Base-by-base conservation (phyloP, 352 stramenopile species). In the Globisporangium cederbergense region DNA sequence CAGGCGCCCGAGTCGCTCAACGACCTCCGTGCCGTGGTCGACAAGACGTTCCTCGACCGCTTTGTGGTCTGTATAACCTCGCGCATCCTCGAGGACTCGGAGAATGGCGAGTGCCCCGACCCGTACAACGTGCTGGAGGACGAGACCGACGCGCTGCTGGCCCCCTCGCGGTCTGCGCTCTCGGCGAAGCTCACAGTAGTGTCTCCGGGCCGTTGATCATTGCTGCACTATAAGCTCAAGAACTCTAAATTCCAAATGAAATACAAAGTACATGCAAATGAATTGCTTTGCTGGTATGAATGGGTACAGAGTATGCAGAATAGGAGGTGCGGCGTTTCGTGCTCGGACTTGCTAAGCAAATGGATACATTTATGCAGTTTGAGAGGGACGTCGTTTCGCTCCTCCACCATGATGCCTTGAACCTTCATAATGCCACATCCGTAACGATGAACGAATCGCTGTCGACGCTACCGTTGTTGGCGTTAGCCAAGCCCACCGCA, bases 31-130 rank as follows among this genome's bases (percentile, higher is more conserved):
- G 64, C 63, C 42, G 81, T 74, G 14, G 82, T 71, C 13, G 79
- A 92, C 22, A 73, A 76, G 36, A 85, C 86, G 2, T 83, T 85
- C 56, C 67, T 95, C 38, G 79, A 95, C 62, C 78, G 82, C 46
- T 93, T 93, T 57, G 74, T 92, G 9, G 72, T 81, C 28, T 81
- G 73, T 53, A 59, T 81, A 22, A 79, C 77, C 43, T 70, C 64
- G 13, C 67, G 70, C 3, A 83, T 82, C 20, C 70, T 95, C 9
- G 72, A 74, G 5, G 77, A 95, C 46, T 86, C 74, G 60, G 83
- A 95, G 66, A 83, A 80, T 40, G 78, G 81, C 49, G 86, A 95
- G 64, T 93, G 81, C 49, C 83, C 81, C 1, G 83, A 93, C 49
- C 82, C 83, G 34, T 75, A 80, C 68, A 73, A 84, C 65, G 50